Conservation (phyloP, 768 basidiomycete species). For the Udeniomyces megalosporus region DNA sequence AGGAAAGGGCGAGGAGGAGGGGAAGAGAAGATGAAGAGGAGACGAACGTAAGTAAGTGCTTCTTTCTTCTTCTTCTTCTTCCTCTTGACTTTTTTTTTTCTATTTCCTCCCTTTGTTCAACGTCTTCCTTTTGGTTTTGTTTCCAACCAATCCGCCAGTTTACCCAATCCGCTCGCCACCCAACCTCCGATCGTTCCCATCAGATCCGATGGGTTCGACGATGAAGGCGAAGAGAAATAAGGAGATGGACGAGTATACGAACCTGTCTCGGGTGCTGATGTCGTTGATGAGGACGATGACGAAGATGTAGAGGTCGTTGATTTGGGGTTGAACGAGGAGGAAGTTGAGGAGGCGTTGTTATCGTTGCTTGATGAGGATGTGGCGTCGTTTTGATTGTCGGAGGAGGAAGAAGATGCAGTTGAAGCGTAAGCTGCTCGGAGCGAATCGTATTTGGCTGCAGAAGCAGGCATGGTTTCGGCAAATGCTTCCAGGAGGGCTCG, state of each 20-base stretch:
- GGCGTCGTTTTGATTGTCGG: neutral
- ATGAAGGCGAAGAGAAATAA: neutral
- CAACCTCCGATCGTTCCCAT: neutral
- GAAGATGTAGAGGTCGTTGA: neutral
- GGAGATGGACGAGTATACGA: conserved; percentile 2
- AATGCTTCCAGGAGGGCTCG: conserved; percentile 5
- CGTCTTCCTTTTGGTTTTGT: neutral
- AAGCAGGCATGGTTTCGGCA: conserved; percentile 1
- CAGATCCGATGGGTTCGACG: neutral
- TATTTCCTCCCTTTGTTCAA: neutral
- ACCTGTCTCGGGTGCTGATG: conserved; percentile 6
- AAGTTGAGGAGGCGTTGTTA: neutral
- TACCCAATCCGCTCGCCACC: conserved; percentile 3
- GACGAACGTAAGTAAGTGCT: neutral
- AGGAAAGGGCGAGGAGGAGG: neutral
- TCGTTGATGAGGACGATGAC: neutral
- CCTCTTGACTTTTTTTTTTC: neutral
- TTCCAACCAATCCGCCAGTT: conserved; percentile 11
- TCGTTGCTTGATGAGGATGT: neutral
- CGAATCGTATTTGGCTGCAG: neutral
- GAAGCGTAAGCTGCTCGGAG: neutral
- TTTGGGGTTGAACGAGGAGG: neutral
- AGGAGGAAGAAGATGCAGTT: neutral
- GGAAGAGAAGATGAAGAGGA: neutral
- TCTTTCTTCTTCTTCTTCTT: neutral